phyloP scores from a whole-genome alignment of 176 grass and related monocot genomes.

The Bonia amplexicaulis region DNA sequence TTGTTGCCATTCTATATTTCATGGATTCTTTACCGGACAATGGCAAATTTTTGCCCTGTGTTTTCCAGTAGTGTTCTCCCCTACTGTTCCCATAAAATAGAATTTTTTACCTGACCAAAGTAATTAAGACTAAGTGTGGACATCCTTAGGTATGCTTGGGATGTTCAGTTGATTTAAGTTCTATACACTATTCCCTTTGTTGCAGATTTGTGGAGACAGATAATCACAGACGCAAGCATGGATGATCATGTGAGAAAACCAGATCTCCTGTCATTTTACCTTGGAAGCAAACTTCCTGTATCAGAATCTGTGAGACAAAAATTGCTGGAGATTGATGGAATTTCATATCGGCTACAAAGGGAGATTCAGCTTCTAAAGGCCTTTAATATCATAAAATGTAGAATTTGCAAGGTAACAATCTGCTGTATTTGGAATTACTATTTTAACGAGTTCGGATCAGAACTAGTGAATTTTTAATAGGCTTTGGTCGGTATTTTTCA shows the following conservation, averaged over 20 bases:
- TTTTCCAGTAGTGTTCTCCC: not conserved
- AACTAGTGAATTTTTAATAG: not conserved
- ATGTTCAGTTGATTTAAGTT: not conserved
- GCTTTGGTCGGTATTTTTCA: not conserved
- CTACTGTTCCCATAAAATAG: not conserved
- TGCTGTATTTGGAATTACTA: conserved; percentile 16
- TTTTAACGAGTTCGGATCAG: not conserved
- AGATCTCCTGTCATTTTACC: conserved; percentile 82
- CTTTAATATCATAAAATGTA: conserved; percentile 78
- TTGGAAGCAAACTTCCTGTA: conserved; percentile 86
- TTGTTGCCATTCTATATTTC: not conserved
- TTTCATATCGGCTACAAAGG: conserved; percentile 71
- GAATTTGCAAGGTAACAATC: conserved; percentile 62
- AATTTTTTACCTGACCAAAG: not conserved
- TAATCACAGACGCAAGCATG: conserved; percentile 68
- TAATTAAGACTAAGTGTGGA: conserved; percentile 6
- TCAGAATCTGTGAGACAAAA: conserved; percentile 85
- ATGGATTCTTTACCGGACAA: not conserved
- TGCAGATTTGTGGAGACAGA: conserved; percentile 77
- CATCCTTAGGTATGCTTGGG: not conserved
- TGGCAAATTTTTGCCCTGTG: not conserved
- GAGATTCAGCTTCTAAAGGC: conserved; percentile 90
- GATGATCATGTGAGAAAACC: conserved; percentile 72
- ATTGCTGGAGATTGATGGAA: conserved; percentile 84
- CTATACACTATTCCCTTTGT: not conserved